phyloP scores from a whole-genome alignment of 2,329 filamentous ascomycete species.

The Emmonsia crescens region DNA sequence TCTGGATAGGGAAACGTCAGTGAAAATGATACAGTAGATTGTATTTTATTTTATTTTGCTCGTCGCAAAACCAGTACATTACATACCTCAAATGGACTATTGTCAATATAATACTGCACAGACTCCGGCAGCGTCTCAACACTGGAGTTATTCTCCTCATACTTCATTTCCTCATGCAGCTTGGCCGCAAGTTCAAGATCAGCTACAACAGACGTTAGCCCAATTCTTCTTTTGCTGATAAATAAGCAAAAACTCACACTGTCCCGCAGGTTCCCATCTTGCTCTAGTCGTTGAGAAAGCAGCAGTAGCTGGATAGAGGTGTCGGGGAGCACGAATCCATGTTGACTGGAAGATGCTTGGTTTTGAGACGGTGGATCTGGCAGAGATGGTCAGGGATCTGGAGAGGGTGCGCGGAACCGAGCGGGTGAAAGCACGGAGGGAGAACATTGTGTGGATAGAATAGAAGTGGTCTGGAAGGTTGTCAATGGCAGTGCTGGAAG shows the following conservation, averaged over 20 bases:
- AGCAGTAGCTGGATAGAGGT: slow-evolving; percentile 28
- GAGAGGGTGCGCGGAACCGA: slow-evolving; percentile 54
- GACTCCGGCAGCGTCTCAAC: slow-evolving; percentile 61
- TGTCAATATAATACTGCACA: slow-evolving; percentile 80
- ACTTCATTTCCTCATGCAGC: slow-evolving; percentile 69
- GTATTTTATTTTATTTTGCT: no score
- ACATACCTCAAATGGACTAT: slow-evolving; percentile 65
- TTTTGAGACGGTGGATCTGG: slow-evolving; percentile 39
- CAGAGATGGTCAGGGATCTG: slow-evolving; percentile 44
- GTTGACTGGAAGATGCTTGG: slow-evolving; percentile 40
- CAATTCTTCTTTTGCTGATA: neutral
- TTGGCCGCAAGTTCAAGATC: slow-evolving; percentile 78
- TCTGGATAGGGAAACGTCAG: slow-evolving; percentile 21
- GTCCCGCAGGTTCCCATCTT: slow-evolving; percentile 35
- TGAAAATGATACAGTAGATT: no score
- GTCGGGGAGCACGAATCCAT: slow-evolving; percentile 33
- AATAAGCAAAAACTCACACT: slow-evolving; percentile 27
- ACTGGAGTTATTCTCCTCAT: slow-evolving; percentile 66
- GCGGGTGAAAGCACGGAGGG: slow-evolving; percentile 55
- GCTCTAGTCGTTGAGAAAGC: slow-evolving; percentile 35
- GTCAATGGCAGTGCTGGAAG: neutral
- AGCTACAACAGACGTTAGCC: slow-evolving; percentile 26
- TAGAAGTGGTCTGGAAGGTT: neutral
- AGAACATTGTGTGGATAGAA: slow-evolving; percentile 54
- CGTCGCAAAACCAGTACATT: neutral